Percentiles rank a stretch among this genome's conserved stretches.
phyloP scores from a whole-genome alignment of 2,329 filamentous ascomycete species.

The Venturia carpophila region DNA sequence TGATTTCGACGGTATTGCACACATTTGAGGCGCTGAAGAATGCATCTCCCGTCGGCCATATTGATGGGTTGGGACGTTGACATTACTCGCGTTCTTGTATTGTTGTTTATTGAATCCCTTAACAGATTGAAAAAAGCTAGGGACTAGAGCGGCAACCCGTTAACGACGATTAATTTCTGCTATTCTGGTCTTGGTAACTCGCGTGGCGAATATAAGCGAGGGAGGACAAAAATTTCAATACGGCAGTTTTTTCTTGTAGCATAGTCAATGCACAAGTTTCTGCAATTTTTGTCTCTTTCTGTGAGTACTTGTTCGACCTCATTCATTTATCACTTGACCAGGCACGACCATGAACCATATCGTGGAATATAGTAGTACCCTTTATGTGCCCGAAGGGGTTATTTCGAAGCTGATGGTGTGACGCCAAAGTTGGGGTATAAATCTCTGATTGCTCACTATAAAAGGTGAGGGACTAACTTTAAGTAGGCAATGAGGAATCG shows the following conservation, averaged over 20 bases:
- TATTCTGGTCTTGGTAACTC: neutral
- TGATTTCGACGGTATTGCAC: neutral
- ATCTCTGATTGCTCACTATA: too few relatives aligned
- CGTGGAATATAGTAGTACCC: too few relatives aligned
- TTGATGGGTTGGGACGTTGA: neutral
- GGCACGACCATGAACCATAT: too few relatives aligned
- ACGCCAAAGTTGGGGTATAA: too few relatives aligned
- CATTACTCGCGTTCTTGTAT: neutral
- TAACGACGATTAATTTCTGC: neutral
- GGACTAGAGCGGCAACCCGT: neutral
- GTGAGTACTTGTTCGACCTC: neutral
- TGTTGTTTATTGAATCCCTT: slow-evolving; percentile 7
- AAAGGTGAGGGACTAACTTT: too few relatives aligned
- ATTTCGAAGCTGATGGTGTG: too few relatives aligned
- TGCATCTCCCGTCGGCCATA: neutral
- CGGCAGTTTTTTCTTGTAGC: slow-evolving; percentile 12
- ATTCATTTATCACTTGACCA: neutral
- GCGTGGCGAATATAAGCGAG: neutral
- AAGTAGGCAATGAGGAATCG: too few relatives aligned
- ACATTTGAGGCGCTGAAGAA: neutral
- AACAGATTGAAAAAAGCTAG: neutral
- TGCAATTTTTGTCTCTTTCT: neutral
- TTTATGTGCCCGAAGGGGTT: too few relatives aligned
- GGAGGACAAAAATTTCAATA: slow-evolving; percentile 9
- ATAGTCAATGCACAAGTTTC: slow-evolving; percentile 11